A percentile compares a stretch with the other conserved stretches of the same genome.
Conservation (phyloP, 192 early-diverging fungal species). For the Neocallimastix lanati region DNA sequence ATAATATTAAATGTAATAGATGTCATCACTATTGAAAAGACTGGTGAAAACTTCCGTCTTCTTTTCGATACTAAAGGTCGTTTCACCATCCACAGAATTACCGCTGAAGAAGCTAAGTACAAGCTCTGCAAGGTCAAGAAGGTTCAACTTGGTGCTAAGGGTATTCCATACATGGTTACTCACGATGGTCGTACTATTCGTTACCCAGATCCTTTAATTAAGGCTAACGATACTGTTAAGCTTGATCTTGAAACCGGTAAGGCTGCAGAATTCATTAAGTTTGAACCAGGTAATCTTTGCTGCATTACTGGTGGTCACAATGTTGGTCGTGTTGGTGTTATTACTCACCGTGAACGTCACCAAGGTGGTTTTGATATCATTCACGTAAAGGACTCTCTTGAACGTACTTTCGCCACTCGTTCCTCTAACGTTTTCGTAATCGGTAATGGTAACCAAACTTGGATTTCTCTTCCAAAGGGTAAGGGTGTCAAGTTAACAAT, state of each 20-base stretch:
- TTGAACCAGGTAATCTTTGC: slow-evolving; percentile 88
- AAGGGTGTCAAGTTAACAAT: slow-evolving; percentile 88
- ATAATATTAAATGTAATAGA: slow-evolving; percentile 19
- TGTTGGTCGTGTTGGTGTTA: slow-evolving; percentile 93
- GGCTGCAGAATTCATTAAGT: slow-evolving; percentile 86
- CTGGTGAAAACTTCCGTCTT: slow-evolving; percentile 98
- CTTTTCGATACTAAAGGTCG: slow-evolving; percentile 99
- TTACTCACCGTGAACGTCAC: slow-evolving; percentile 93
- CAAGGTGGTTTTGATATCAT: slow-evolving; percentile 96
- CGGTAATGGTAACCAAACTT: slow-evolving; percentile 75
- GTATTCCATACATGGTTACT: slow-evolving; percentile 88
- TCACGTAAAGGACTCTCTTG: slow-evolving; percentile 93
- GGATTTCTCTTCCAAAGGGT: slow-evolving; percentile 95
- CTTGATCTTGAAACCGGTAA: slow-evolving; percentile 86
- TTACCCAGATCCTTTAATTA: slow-evolving; percentile 97
- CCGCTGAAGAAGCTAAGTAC: slow-evolving; percentile 94
- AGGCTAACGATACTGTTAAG: slow-evolving; percentile 98
- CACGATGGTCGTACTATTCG: slow-evolving; percentile 99
- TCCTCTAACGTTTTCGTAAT: slow-evolving; percentile 85
- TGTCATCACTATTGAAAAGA: slow-evolving; percentile 81
- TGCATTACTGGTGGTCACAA: slow-evolving; percentile 97
- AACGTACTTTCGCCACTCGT: slow-evolving; percentile 94
- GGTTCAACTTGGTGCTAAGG: slow-evolving; percentile 85
- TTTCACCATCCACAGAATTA: slow-evolving; percentile 98
- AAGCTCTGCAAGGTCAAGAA: slow-evolving; percentile 98